Evolutionary conservation across 2,329 filamentous ascomycete genomes (phyloP), one percentile per base, ranked within the genome.

Genomic region (Neophaeococcomyces aloes): DNA sequence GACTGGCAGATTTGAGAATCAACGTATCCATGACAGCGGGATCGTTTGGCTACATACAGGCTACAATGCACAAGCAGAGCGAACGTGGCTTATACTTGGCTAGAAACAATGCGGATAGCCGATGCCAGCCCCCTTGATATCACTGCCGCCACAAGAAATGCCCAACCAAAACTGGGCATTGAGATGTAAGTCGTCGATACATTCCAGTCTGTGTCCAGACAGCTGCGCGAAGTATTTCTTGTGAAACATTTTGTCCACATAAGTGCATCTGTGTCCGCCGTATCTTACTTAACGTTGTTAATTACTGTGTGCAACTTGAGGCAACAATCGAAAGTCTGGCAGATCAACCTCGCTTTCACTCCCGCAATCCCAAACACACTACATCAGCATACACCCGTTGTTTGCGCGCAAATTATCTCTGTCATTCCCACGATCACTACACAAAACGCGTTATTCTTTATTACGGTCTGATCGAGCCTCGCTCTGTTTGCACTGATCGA

Each of bases 401-500:
- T 19, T 27, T 19, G 7, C 21, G 18, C 15, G 21, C 7, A n/a
- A 34, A 34, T 34, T 21, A 14, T 19, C 25, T 17, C 17, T n/a
- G 30, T 7, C 29, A 19, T 21, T 29, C 29, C 30, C 23, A 14
- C 37, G n/a, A 31, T 27, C 37, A 40, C 19, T 30, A 4, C 19
- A 27, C 31, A 25, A 13, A 32, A 15, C 8, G 19, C 10, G 7
- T 17, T 19, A 14, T n/a, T 17, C 38, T 41, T 42, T 35, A 18
- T 34, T 17, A 21, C 17, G 29, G 33, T 8, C 11, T 21, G 19
- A 31, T 31, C 39, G 17, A 31, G 14, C 23, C 37, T 29, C 27
- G 21, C 19, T 10, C 39, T n/a, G 34, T 44, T 38, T 41, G 44
- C 35, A 39, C 27, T 45, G 30, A 40, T 45, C 41, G 39, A 30